Percentiles rank a stretch among this genome's conserved stretches.
Conservation (phyloP, 495 filamentous ascomycete genomes). For the Rusavskia elegans region DNA sequence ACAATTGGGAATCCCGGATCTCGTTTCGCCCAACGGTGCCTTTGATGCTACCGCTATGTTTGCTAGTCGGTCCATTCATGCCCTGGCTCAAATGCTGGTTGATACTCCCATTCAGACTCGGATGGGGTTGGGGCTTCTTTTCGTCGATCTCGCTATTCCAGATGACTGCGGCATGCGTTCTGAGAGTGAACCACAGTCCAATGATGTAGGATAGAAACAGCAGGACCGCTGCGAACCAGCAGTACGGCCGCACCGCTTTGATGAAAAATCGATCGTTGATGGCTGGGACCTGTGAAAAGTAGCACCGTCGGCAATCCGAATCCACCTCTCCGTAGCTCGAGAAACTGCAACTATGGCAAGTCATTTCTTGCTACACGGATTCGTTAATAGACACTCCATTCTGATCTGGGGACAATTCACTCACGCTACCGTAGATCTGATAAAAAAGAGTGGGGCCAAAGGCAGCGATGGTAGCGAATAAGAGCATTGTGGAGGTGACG, state of each 20-base stretch:
- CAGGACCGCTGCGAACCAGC: conserved; percentile 66
- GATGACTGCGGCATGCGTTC: conserved; percentile 92
- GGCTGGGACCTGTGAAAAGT: conserved; percentile 79
- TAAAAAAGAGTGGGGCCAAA: conserved; percentile 98
- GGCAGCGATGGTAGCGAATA: conserved; percentile 94
- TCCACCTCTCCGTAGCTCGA: conserved; percentile 23
- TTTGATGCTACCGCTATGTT: conserved; percentile 13
- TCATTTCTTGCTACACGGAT: conserved; percentile 63
- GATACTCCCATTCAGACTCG: conserved; percentile 18
- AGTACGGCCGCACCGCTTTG: conserved; percentile 84
- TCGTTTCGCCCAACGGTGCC: conserved; percentile 16
- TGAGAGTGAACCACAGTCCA: conserved; percentile 87
- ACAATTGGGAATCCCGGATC: conserved; percentile 77
- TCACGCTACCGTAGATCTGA: conserved; percentile 89
- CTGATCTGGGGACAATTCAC: conserved; percentile 14
- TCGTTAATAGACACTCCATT: conserved; percentile 13
- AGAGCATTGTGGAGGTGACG: conserved; percentile 93
- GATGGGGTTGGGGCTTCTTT: conserved; percentile 42
- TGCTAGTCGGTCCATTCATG: conserved; percentile 2
- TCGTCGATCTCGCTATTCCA: conserved; percentile 83
- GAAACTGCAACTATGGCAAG: conserved; percentile 60
- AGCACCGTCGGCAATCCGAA: conserved; percentile 78
- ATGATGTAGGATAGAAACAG: conserved; percentile 90
- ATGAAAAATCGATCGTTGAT: conserved; percentile 75
- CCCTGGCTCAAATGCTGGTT: conserved; percentile 8